Evolutionary conservation across 768 basidiomycete genomes (phyloP).

Genomic region (Tylopilus balloui): DNA sequence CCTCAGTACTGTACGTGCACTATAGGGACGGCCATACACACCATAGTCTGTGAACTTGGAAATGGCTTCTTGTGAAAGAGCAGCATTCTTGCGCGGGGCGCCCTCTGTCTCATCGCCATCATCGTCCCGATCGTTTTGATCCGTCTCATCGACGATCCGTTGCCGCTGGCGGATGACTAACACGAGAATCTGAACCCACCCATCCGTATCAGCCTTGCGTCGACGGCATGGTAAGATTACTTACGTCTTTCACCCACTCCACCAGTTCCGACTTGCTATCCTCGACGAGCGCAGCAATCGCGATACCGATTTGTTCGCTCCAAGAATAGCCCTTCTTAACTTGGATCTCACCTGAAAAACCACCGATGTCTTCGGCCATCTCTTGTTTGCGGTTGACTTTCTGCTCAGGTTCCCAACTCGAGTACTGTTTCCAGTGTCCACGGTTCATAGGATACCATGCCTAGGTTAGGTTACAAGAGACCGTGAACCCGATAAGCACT

Average conservation of each 20-base stretch:
- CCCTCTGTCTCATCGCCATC: conserved; percentile 34
- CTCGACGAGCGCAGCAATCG: conserved; percentile 68
- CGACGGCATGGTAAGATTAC: conserved; percentile 30
- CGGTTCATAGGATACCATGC: conserved; percentile 89
- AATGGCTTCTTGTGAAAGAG: conserved; percentile 65
- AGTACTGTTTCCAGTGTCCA: conserved; percentile 80
- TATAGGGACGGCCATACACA: conserved; percentile 37
- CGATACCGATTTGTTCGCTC: conserved; percentile 88
- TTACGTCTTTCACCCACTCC: conserved; percentile 78
- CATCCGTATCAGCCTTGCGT: conserved; percentile 19
- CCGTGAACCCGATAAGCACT: conserved; percentile 18
- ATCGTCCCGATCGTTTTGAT: conserved; percentile 39
- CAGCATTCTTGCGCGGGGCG: conserved; percentile 21
- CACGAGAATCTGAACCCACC: conserved; percentile 50
- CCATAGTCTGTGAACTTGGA: conserved; percentile 72
- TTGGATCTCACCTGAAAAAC: conserved; percentile 62
- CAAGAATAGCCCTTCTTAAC: conserved; percentile 86
- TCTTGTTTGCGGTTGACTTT: conserved; percentile 36
- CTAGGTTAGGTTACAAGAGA: conserved; percentile 41
- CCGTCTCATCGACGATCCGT: conserved; percentile 58
- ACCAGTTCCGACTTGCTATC: conserved; percentile 59
- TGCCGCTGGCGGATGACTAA: conserved; percentile 56
- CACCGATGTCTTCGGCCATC: conserved; percentile 32
- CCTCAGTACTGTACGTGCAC: conserved; percentile 3
- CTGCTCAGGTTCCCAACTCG: conserved; percentile 63